Evolutionary conservation across 495 filamentous ascomycete species (phyloP).

Genomic region (Staphylotrichum longicolle): DNA sequence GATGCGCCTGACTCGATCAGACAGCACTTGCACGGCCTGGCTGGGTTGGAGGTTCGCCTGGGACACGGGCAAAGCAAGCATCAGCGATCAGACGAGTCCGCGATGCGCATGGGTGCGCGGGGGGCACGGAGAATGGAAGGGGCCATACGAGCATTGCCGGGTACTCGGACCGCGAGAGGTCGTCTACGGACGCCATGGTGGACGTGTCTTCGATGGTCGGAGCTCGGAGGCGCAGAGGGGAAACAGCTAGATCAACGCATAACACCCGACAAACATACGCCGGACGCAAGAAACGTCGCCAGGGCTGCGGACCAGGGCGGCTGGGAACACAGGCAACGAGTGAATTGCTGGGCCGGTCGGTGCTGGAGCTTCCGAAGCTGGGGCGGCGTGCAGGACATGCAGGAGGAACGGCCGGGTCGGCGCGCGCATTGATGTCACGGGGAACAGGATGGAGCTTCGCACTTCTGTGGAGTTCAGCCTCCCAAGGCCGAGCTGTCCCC

Average conservation of each 20-base stretch:
- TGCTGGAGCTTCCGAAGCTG: constrained; percentile 10
- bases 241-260: constrained; percentile 30
- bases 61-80: constrained; percentile 11
- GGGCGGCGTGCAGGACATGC: constrained; percentile 5
- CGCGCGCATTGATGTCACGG: constrained; percentile 31
- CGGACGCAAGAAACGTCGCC: constrained; percentile 10
- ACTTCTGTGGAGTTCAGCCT: constrained; percentile 23
- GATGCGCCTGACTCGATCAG: constrained; percentile 85
- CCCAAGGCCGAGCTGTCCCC: constrained; percentile 6
- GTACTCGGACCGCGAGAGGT: constrained; percentile 89
- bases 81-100: constrained; percentile 26
- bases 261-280: constrained; percentile 16
- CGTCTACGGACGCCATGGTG: constrained; percentile 50
- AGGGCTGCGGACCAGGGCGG: constrained; percentile 5
- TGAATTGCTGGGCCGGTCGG: constrained; percentile 3
- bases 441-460: constrained; percentile 24
- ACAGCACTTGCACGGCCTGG: constrained; percentile 79
- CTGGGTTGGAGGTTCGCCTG: constrained; percentile 80
- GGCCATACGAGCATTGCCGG: constrained; percentile 86
- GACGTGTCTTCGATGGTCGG: not conserved
- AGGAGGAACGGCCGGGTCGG: constrained; percentile 15
- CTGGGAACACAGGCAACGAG: constrained; percentile 18
- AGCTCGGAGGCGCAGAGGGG: constrained; percentile 1
- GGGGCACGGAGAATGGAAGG: not conserved
- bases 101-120: not conserved